Evolutionary conservation across 352 stramenopile genomes (phyloP), one percentile per base, ranked within the genome.

Genomic region (Pythium diclinum): DNA sequence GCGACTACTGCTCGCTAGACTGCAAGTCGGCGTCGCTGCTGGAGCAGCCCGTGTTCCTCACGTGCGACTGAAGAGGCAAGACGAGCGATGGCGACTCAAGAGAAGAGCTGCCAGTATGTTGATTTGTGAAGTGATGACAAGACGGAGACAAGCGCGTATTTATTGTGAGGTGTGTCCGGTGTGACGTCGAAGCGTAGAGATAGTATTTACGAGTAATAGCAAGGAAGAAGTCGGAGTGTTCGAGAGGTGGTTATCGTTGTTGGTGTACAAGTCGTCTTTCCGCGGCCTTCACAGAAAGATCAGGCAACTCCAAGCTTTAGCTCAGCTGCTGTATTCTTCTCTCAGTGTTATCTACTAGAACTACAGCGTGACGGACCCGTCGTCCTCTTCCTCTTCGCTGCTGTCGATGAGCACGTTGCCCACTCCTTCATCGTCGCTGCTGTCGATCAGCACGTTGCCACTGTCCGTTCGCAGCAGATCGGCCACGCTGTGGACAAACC

Each of bases 11-110:
- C 67, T 92, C 83, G 66, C 59, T 90, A 36, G 83, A 92, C 71
- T 92, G 83, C 75, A 92, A 87, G 72, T 89, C 83, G 28, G 78
- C 81, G 21, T 79, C 83, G 63, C 67, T 84, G 52, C 84, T 85
- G 61, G 76, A 63, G 44, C 38, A 58, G 51, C 58, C 56, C n/a
- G 36, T 60, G 17, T 40, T 58, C 17, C 38, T 69, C 13, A n/a
- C 56, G 32, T 40, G 54, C n/a, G 54, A 67, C 16, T 55, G 46
- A 46, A 55, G 33, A 48, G 40, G n/a, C n/a, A 40, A 40, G 34
- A 40, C 4, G 34, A 40, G 34, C 4, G 10, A 11, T 11, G 4
- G 34, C 14, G 13, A 23, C 16, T 48, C 40, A 9, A 13, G 17
- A 10, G 40, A 48, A 48, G 40, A 48, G 40, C 6, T 6, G 4